Percentiles rank a stretch among this genome's conserved stretches.
These are phyloP conservation scores for Panicum hallii DNA, from an alignment of 202 grass and related monocot genomes.

Conservation along the genomic window DNA sequence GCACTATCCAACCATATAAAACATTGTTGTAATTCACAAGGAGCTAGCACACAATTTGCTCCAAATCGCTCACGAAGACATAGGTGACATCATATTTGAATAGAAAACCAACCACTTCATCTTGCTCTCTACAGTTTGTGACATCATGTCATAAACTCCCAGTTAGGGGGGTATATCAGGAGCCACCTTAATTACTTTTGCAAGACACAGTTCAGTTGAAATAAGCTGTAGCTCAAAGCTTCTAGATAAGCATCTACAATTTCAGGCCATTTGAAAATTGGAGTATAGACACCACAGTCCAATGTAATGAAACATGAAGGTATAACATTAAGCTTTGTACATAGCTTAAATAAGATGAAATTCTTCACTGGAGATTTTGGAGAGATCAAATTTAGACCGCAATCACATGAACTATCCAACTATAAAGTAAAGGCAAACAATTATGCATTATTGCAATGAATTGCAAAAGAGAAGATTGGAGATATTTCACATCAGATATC, in stretches of 20 bases:
- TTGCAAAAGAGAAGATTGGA: too few relatives aligned
- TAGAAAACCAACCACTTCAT: not conserved
- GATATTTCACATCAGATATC: not conserved
- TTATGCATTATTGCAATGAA: not conserved
- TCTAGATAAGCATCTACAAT: not conserved
- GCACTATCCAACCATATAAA: not conserved
- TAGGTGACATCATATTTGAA: not conserved
- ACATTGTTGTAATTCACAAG: not conserved
- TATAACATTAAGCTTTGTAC: not conserved
- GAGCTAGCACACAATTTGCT: not conserved
- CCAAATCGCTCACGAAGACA: not conserved
- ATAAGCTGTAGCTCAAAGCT: not conserved
- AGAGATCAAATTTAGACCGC: not conserved
- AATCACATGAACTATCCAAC: not conserved
- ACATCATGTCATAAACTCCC: not conserved
- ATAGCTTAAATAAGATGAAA: not conserved
- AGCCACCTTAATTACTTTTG: not conserved
- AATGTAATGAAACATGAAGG: not conserved
- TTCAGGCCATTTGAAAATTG: not conserved
- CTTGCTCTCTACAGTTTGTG: not conserved
- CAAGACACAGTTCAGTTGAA: not conserved
- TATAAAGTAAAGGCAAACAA: not conserved
- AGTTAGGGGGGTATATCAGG: not conserved
- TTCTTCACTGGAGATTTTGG: not conserved
- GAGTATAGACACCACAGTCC: not conserved